These are phyloP conservation scores for Ophiostoma sp. DNA, from an alignment of 2,329 filamentous ascomycete genomes.

Conservation along the genomic window DNA sequence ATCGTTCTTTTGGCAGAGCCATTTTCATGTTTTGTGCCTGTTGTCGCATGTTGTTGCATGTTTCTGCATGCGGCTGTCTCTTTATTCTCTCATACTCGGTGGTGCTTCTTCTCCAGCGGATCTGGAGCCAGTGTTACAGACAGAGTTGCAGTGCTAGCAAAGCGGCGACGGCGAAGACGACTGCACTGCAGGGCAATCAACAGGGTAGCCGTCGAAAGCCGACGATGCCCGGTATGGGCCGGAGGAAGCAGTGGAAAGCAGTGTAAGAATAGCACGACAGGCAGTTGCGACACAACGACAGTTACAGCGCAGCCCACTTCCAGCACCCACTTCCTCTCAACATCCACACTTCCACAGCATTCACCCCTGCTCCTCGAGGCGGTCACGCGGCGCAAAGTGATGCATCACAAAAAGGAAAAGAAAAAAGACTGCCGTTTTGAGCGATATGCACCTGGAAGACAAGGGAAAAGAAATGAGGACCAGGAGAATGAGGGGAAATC, in stretches of 20 bases:
- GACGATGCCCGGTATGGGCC: conserved; percentile 19
- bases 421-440: background rate
- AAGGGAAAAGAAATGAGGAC: background rate
- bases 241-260: background rate
- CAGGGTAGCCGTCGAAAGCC: background rate
- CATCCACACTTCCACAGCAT: background rate
- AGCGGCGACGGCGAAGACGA: background rate
- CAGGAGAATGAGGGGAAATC: background rate
- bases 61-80: background rate
- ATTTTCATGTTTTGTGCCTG: background rate
- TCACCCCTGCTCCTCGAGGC: background rate
- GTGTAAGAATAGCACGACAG: background rate
- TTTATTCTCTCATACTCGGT: background rate
- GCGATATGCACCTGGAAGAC: background rate
- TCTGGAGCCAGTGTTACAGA: conserved; percentile 4
- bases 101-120: background rate
- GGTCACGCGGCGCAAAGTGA: conserved; percentile 9
- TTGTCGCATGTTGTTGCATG: background rate
- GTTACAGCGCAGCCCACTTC: background rate
- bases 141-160: background rate
- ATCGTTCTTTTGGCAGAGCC: background rate
- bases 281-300: background rate
- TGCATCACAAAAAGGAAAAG: background rate
- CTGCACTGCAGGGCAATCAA: background rate
- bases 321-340: background rate